Evolutionary conservation across 1,139 yeast species (phyloP), one percentile per base, ranked within the genome.

Genomic region (Chernovozyma aurita): DNA sequence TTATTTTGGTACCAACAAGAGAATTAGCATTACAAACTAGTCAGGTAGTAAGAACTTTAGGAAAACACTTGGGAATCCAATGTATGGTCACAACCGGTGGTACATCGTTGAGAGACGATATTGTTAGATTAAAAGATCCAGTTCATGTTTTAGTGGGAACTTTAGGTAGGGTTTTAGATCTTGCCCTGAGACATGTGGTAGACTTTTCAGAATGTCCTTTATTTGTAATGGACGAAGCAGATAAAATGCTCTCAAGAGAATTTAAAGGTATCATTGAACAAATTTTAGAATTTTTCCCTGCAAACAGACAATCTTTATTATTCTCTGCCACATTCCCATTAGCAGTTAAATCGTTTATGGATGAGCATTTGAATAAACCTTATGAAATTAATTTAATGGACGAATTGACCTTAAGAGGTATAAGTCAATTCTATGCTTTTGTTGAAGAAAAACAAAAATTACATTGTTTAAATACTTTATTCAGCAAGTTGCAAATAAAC

Each of bases 1-100:
- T 88, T 45, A 84, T 88, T 43, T 73, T 88, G 55, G 94, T 87
- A 22, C 97, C 97, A 44, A 88, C 97, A 12, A 83, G 97, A 73
- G 97, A 88, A 60, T 76, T 88, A 53, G 97, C 97, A n/a, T 73
- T 88, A 52, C 97, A 88, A 62, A 94, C 97, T 9, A 86, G 97
- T 16, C 97, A 92, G 61, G 98, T 92, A 30, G 95, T 94, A 42
- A 83, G 94, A 64, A 90, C 97, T n/a, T 74, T 92, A 47, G 97
- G 97, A 43, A 90, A 88, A 60, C 97, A 92, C 63, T 70, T 92
- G 61, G 92, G 90, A 25, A 71, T 87, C 47, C 85, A 90, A 58
- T 88, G 95, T 59, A 92, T 94, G 97, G 97, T 92, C 42, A 85
- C 97, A 60, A 92, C 98, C 14, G 99, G 99, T 63, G 99, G 99